Conservation (phyloP, 2,329 filamentous ascomycete species). For the Aplosporella prunicola region DNA sequence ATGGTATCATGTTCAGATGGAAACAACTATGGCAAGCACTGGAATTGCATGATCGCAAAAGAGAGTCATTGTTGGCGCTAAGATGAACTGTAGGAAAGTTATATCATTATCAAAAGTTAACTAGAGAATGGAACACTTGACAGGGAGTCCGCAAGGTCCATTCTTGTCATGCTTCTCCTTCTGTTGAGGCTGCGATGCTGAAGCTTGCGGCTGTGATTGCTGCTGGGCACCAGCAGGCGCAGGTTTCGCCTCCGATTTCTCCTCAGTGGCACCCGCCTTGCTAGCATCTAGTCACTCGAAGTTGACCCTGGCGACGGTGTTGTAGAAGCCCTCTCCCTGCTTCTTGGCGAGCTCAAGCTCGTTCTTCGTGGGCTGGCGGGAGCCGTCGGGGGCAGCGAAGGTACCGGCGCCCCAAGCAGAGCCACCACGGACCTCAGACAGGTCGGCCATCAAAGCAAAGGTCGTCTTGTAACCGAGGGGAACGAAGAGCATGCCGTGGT, state of each 20-base stretch:
- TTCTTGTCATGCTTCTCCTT: slow-evolving; percentile 46
- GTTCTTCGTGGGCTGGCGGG: slow-evolving; percentile 63
- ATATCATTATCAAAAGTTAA: background rate
- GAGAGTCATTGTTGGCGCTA: too few species aligned
- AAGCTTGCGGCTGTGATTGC: slow-evolving; percentile 18
- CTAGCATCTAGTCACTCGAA: slow-evolving; percentile 68
- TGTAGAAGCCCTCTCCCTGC: slow-evolving; percentile 82
- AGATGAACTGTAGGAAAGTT: too few species aligned
- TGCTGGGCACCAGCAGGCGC: slow-evolving; percentile 11
- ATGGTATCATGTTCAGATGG: too few species aligned
- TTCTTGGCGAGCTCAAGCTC: slow-evolving; percentile 72
- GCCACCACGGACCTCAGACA: slow-evolving; percentile 76
- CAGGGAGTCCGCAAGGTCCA: slow-evolving; percentile 68
- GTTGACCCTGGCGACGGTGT: slow-evolving; percentile 60
- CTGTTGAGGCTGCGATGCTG: slow-evolving; percentile 22
- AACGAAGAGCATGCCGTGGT: slow-evolving; percentile 96
- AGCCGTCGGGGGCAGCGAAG: slow-evolving; percentile 70
- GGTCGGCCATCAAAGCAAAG: slow-evolving; percentile 60
- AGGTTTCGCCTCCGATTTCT: slow-evolving; percentile 13
- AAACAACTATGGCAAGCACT: too few species aligned
- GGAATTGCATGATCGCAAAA: too few species aligned
- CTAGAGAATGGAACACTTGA: slow-evolving; percentile 67
- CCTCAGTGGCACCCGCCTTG: slow-evolving; percentile 14
- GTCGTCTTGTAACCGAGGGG: slow-evolving; percentile 82
- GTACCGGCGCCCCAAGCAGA: slow-evolving; percentile 90